Evolutionary conservation across 169 alveolate genomes (phyloP).

Genomic region (Blepharisma undulans): DNA sequence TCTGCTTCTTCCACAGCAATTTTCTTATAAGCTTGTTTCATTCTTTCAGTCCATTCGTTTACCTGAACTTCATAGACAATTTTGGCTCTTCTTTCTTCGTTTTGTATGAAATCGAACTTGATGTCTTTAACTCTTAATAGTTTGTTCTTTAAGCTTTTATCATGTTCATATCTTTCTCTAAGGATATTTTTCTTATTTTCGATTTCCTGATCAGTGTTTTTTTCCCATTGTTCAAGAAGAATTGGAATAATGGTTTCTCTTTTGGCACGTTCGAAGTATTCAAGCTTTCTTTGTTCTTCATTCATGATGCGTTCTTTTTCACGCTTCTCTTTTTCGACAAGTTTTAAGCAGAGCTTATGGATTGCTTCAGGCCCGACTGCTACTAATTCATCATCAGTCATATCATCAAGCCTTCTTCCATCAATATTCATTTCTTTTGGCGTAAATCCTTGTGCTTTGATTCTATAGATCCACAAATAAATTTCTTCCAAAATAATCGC

Average conservation of each 20-base stretch:
- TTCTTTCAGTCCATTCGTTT: background rate
- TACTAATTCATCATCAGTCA: conserved; percentile 31
- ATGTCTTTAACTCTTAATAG: background rate
- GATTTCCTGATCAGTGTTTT: conserved; percentile 1
- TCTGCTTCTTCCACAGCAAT: background rate
- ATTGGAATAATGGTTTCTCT: conserved; percentile 27
- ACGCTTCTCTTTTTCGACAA: background rate
- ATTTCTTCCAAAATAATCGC: background rate
- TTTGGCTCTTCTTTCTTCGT: conserved; percentile 11
- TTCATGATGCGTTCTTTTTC: background rate
- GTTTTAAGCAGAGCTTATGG: conserved; percentile 4
- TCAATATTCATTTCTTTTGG: conserved; percentile 27
- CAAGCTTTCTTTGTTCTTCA: conserved; percentile 2
- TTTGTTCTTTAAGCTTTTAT: background rate
- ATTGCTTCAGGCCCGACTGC: conserved; percentile 21
- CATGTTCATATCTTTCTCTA: conserved; percentile 16
- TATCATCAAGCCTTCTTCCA: background rate
- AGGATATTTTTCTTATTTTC: background rate
- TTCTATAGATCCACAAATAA: background rate
- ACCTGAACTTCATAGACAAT: background rate
- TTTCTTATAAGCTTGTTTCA: conserved; percentile 1
- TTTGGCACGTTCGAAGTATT: conserved; percentile 30
- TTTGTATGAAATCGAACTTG: background rate
- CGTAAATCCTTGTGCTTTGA: background rate
- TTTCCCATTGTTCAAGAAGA: background rate